Base-by-base conservation (phyloP, 768 basidiomycete genomes). In the Hygrophorus pudorinus region DNA sequence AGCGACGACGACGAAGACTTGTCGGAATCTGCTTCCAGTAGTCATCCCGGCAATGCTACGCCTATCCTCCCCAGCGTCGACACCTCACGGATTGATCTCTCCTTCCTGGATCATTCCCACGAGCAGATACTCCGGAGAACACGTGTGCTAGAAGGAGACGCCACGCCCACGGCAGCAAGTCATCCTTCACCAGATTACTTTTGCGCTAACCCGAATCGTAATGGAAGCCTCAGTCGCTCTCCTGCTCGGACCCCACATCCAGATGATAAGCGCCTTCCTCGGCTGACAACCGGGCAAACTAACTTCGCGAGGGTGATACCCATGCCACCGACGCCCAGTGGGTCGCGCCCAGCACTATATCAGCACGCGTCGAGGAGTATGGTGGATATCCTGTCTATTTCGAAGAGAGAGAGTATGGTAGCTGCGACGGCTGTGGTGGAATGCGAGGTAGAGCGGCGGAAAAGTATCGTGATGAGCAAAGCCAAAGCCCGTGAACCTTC, bases 301-400 rank as follows among this genome's bases (percentile, higher is more conserved):
- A 5, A 18, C 16, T n/a, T 14, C 8, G 21, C 40, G 6, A 18
- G 29, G 16, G n/a, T 41, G 47, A 51, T 46, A 38, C 17, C 49
- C 21, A 47, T 51, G 48, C 38, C 43, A 21, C 31, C 38, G 29
- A 30, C 46, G 40, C 51, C 44, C 18, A 32, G 43, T 20, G 29
- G 46, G n/a, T 45, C 28, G 27, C 47, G 63, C 16, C 73, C 77
- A 4, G 63, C 64, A 38, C 67, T 82, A 54, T 76, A 76, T 54
- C 76, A 74, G 42, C 72, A 69, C 31, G 71, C 73, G 0, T 84
- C 82, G 40, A 70, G 62, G 52, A 85, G 83, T 55, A 72, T 84
- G 71, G 58, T 81, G 41, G 72, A 85, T 55, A 59, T 85, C 24
- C 55, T 62, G 51, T 51, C 59, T 41, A 41, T 60, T 6, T 59